Conservation (phyloP, 495 filamentous ascomycete species). For the Talaromyces stipitatus region DNA sequence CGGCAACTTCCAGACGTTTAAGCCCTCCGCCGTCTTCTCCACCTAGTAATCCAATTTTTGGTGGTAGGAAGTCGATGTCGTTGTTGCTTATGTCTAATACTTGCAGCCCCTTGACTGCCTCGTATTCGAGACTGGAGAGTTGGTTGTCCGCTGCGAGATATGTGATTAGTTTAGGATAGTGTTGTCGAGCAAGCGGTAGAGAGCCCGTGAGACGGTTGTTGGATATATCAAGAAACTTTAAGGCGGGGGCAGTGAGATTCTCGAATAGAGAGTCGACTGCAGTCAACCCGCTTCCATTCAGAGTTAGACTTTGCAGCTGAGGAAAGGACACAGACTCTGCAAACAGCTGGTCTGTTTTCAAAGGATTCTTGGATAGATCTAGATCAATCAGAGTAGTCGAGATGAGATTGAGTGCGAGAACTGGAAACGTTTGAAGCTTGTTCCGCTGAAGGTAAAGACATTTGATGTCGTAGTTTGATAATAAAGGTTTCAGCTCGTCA, state of each 20-base stretch:
- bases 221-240: slow-evolving; percentile 71
- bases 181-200: slow-evolving; percentile 48
- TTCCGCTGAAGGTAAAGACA: slow-evolving; percentile 70
- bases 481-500: slow-evolving; percentile 37
- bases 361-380: slow-evolving; percentile 72
- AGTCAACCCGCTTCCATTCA: slow-evolving; percentile 61
- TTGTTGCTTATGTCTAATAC: slow-evolving; percentile 77
- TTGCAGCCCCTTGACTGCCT: slow-evolving; percentile 64
- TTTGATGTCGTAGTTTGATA: slow-evolving; percentile 34
- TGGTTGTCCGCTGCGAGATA: slow-evolving; percentile 72
- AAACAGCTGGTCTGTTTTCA: slow-evolving; percentile 54
- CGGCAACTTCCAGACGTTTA: slow-evolving; percentile 56
- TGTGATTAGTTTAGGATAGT: slow-evolving; percentile 58
- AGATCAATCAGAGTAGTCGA: slow-evolving; percentile 61
- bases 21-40: slow-evolving; percentile 42
- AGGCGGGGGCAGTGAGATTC: slow-evolving; percentile 58
- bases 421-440: slow-evolving; percentile 59
- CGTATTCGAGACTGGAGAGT: slow-evolving; percentile 62
- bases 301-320: slow-evolving; percentile 63
- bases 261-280: slow-evolving; percentile 54
- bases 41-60: slow-evolving; percentile 67
- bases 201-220: slow-evolving; percentile 63
- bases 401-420: slow-evolving; percentile 54
- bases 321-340: slow-evolving; percentile 56
- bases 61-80: slow-evolving; percentile 67